Percentiles rank a stretch among this genome's conserved stretches.
Evolutionary conservation across 2,329 filamentous ascomycete species (phyloP).

Genomic region (Aspergillus cejpii): DNA sequence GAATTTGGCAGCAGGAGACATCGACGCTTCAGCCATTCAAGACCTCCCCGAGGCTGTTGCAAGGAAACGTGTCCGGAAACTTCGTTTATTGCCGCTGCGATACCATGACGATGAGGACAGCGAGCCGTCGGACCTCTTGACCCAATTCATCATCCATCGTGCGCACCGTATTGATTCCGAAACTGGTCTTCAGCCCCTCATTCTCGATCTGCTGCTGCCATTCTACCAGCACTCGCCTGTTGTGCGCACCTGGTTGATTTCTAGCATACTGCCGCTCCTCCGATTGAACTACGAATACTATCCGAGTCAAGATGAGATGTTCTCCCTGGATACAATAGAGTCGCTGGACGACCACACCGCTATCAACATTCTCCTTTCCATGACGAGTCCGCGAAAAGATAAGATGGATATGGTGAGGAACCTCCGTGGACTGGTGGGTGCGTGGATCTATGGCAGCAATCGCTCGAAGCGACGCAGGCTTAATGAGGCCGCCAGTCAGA

Average conservation of each 20-base stretch:
- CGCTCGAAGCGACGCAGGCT: conserved; percentile 50
- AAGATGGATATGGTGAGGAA: conserved; percentile 46
- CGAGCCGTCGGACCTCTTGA: conserved; percentile 44
- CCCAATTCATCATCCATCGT: conserved; percentile 55
- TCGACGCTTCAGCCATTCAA: conserved; percentile 45
- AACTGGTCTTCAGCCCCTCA: conserved; percentile 51
- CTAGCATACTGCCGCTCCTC: conserved; percentile 52
- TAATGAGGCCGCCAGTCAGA: conserved; percentile 26
- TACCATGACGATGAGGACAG: conserved; percentile 41
- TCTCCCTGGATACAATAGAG: conserved; percentile 49
- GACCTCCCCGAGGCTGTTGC: conserved; percentile 46
- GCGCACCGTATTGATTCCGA: conserved; percentile 54
- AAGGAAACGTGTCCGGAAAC: conserved; percentile 46
- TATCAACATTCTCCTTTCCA: conserved; percentile 49
- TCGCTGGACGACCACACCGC: conserved; percentile 46
- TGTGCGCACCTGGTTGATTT: conserved; percentile 55
- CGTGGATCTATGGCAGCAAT: conserved; percentile 56
- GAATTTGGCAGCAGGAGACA: conserved; percentile 23
- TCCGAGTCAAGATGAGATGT: conserved; percentile 40
- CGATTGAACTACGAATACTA: conserved; percentile 59
- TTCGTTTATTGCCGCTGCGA: conserved; percentile 47
- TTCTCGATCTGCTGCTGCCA: conserved; percentile 51
- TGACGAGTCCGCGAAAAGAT: conserved; percentile 30
- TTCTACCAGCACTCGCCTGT: conserved; percentile 50
- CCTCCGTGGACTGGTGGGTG: conserved; percentile 53